phyloP scores from a whole-genome alignment of 768 basidiomycete species.

The Hemileccinum impolitum region DNA sequence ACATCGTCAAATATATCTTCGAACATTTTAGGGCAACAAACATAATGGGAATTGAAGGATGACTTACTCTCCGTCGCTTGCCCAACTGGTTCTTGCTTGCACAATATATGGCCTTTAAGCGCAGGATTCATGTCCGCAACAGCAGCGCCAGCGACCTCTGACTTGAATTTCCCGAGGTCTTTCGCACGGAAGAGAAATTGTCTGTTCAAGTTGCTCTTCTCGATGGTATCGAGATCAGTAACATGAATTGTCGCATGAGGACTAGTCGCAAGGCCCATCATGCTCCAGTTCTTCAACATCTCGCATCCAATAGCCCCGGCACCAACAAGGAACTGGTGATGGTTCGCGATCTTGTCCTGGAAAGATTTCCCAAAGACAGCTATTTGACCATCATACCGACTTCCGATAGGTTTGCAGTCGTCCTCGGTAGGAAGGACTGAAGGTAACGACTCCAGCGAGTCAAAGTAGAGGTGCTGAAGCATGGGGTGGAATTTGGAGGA shows the following conservation, averaged over 20 bases:
- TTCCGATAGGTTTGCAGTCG: conserved; percentile 77
- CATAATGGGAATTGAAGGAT: not conserved
- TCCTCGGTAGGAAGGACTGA: conserved; percentile 67
- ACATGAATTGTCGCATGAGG: conserved; percentile 81
- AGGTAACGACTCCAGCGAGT: conserved; percentile 94
- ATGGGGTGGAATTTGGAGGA: conserved; percentile 98
- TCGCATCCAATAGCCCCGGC: conserved; percentile 99
- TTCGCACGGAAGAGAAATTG: conserved; percentile 98
- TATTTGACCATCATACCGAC: conserved; percentile 91
- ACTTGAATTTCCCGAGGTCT: conserved; percentile 96
- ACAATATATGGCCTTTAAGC: conserved; percentile 77
- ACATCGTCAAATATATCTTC: conserved; percentile 82
- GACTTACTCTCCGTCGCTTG: conserved; percentile 85
- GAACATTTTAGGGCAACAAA: conserved; percentile 11
- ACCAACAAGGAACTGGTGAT: conserved; percentile 95
- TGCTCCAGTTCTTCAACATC: conserved; percentile 99
- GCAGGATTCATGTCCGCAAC: conserved; percentile 96
- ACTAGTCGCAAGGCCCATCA: conserved; percentile 92
- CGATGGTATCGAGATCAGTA: conserved; percentile 97
- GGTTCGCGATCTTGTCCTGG: conserved; percentile 87
- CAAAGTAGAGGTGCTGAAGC: conserved; percentile 94
- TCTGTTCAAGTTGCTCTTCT: conserved; percentile 97
- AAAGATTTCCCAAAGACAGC: conserved; percentile 93
- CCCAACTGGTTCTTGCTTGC: conserved; percentile 92
- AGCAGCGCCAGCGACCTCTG: conserved; percentile 88